These are phyloP conservation scores for Mallotus repandus DNA, from an alignment of 441 rosid genomes.

Conservation along the genomic window DNA sequence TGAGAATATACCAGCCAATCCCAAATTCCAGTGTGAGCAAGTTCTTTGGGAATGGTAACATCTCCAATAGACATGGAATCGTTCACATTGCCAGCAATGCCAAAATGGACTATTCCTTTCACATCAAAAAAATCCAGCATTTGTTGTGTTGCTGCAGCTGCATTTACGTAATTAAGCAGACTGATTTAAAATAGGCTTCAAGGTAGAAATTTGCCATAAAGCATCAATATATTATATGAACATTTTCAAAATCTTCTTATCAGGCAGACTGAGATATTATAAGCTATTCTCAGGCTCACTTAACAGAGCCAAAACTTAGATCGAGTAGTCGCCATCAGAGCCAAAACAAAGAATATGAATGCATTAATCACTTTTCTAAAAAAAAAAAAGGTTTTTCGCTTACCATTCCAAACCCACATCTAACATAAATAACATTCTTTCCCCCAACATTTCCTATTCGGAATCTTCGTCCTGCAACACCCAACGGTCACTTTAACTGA, in stretches of 20 bases:
- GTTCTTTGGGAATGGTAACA: constrained; percentile 47
- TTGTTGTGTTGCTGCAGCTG: constrained; percentile 55
- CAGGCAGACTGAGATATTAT: not conserved
- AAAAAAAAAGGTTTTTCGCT: too few relatives aligned
- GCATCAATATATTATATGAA: not conserved
- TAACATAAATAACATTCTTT: constrained; percentile 40
- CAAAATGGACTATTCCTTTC: constrained; percentile 50
- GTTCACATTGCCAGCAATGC: constrained; percentile 49
- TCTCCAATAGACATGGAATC: constrained; percentile 57
- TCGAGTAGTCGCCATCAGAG: too few relatives aligned
- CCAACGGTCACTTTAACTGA: not conserved
- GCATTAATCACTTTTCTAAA: too few relatives aligned
- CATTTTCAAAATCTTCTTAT: not conserved
- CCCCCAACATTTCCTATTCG: constrained; percentile 34
- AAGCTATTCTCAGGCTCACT: too few relatives aligned
- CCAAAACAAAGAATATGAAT: too few relatives aligned
- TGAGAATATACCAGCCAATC: constrained; percentile 44
- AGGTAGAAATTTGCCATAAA: too few relatives aligned
- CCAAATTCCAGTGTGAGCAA: constrained; percentile 52
- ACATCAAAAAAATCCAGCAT: constrained; percentile 45
- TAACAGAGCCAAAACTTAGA: too few relatives aligned
- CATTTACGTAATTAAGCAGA: constrained; percentile 37
- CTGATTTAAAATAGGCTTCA: not conserved
- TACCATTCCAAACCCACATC: constrained; percentile 52
- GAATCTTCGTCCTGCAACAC: constrained; percentile 39